Evolutionary conservation across 768 basidiomycete genomes (phyloP), one percentile per base, ranked within the genome.

Genomic region (Boletales sp.): DNA sequence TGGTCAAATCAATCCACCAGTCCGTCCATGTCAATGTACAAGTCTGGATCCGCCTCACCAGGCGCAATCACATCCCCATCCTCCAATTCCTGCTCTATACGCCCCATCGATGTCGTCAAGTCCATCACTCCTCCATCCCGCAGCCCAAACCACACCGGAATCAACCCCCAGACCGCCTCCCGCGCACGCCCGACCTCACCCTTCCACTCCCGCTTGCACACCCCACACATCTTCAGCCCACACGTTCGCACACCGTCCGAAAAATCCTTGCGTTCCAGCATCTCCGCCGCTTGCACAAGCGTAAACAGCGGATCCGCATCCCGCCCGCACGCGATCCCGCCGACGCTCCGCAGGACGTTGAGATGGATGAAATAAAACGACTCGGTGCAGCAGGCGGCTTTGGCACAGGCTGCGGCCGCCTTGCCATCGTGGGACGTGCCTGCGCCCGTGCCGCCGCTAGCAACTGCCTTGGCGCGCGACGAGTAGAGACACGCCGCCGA

Each of bases 281-380:
- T 88, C 58, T 86, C 86, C 47, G 74, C 72, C 14, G 82, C 82
- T 66, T 87, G 87, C 5, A 72, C 58, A 39, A 90, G 76, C 48
- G 86, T 85, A 60, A 76, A 86, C 19, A 90, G 66, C 45, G 85
- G 83, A 60, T 90, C 87, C 4, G 82, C 86, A 58, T 89, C 86
- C 21, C 87, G 74, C 41, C 87, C 87, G 47, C 73, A 75, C 1
- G 86, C 79, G 50, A 89, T 82, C 0, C 87, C 87, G 0, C 84
- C 82, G 39, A 89, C 77, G 18, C 82, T 77, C 48, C 87, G 81
- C 37, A 88, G 68, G 29, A 84, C 70, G 64, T 89, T 87, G 50
- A 89, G 77, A 72, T 79, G 80, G 69, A 90, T 81, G 63, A 82
- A 86, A 67, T 87, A 85, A 67, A 86, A 86, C 13, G 86, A 84